Evolutionary conservation across 768 basidiomycete genomes (phyloP), one percentile per base, ranked within the genome.

Genomic region (Pleurotus tuoliensis): DNA sequence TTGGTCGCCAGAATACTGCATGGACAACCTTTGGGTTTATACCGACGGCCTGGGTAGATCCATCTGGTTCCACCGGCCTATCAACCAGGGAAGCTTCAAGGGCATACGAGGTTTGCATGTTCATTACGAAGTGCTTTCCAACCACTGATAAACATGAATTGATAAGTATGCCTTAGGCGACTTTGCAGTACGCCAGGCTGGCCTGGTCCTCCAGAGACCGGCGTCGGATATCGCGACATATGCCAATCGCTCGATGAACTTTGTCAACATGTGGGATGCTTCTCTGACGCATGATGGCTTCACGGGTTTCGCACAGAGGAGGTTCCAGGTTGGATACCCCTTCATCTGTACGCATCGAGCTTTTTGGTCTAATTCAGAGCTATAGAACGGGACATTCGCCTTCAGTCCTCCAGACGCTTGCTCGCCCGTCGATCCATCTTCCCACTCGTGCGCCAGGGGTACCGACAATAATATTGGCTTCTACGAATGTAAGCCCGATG

Each of bases 101-200:
- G 12, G 73, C 78, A 5, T 71, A 71, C 48, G 80, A 81, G 70
- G 78, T 76, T 39, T 15, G 62, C 39, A n/a, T 20, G 9, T 24
- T 48, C 50, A 24, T 43, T 22, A 37, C 12, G 6, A n/a, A 15
- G 5, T 15, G 16, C 5, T 13, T 9, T 16, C 44, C 12, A 13
- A 5, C n/a, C n/a, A 15, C 54, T 46, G 8, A 16, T 9, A 13
- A 6, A 34, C 24, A n/a, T 16, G 9, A 30, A 30, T 30, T 2
- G 3, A 8, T n/a, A 55, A 79, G 77, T 82, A 81, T 58, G 71
- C 79, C 5, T 63, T 80, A 1, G 75, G 76, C 5, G 80, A 82
- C 61, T 82, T 82, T 51, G 79, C 77, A 2, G 79, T 81, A 18
- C 77, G 78, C 18, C 78, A 80, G 66, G 78, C 79, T n/a, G 79